A percentile compares a stretch with the other conserved stretches of the same genome.
These are phyloP conservation scores for Apiospora koreana DNA, from an alignment of 2,329 filamentous ascomycete species.

Conservation along the genomic window DNA sequence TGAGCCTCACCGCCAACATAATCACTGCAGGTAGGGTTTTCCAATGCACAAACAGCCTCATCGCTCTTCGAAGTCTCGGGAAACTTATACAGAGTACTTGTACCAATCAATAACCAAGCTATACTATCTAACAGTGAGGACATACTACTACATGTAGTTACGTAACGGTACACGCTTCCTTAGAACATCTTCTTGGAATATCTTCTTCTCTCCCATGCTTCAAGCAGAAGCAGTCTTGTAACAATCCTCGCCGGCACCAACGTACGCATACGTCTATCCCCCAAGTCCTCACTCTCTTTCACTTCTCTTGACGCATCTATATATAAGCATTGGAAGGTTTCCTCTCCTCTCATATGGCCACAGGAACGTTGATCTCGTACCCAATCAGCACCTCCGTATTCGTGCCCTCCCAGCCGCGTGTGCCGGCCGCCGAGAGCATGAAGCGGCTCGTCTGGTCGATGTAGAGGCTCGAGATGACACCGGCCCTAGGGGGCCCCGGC, in stretches of 20 bases:
- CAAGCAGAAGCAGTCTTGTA: too few species aligned
- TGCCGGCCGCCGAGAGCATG: slow-evolving; percentile 90
- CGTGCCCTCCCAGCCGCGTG: slow-evolving; percentile 90
- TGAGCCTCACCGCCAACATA: too few species aligned
- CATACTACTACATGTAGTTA: too few species aligned
- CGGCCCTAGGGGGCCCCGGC: slow-evolving; percentile 79
- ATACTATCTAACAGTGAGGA: not conserved
- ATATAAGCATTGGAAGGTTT: too few species aligned
- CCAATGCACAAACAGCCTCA: too few species aligned
- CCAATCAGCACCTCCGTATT: slow-evolving; percentile 89
- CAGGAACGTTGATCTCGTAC: slow-evolving; percentile 70
- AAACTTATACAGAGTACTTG: not conserved
- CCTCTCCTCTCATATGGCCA: not conserved
- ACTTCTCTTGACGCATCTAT: not conserved
- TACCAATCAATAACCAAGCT: not conserved
- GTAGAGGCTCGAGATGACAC: slow-evolving; percentile 83
- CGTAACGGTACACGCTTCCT: not conserved
- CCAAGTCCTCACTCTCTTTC: too few species aligned
- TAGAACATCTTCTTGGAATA: not conserved
- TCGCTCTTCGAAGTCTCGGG: not conserved
- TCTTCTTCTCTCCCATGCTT: not conserved
- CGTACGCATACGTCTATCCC: not conserved
- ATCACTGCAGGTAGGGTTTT: too few species aligned
- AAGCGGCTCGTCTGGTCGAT: slow-evolving; percentile 86
- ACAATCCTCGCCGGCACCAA: not conserved